Base-by-base conservation (phyloP, 139 green algal genomes). In the Picochlorum costavermella region DNA sequence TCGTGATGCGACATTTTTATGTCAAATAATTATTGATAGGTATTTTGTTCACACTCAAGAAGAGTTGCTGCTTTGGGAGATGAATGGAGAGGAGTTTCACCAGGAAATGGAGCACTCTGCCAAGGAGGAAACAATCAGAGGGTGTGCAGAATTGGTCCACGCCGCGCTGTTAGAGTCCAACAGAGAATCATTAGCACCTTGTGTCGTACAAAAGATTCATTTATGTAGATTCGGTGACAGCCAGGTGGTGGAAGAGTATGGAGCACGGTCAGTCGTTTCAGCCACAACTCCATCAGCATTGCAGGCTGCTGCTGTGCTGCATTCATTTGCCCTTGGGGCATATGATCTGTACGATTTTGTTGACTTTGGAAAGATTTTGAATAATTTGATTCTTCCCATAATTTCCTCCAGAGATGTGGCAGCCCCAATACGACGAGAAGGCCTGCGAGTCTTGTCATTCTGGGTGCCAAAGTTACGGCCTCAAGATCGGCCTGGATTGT, bases 331-430 rank as follows among this genome's bases (percentile, higher is more conserved):
- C 0, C 55, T 84, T 3, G 83, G 77, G 1, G 72, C 77, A 2
- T 92, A 95, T 56, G 86, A 92, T 53, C 76, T 96, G 48, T 67
- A 91, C 37, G 87, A 96, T 61, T 83, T 72, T 56, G 26, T 96
- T 1, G 84, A 95, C 60, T 93, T 84, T 31, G 29, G 64, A 5
- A 43, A 70, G 6, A 88, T 76, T 84, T 63, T 84, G 17, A 17
- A 64, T 17, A 17, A 13, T 44, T 59, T 85, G 33, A 60, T 87
- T 30, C 64, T 70, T 20, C 80, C 90, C 72, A 40, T 81, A 29
- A 25, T 60, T 28, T 69, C 83, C 50, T 10, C n/a, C 25, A 48
- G 48, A 20, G 40, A 70, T 12, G 6, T 14, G 3, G 57, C 61
- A 16, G 63, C 61, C 0, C 77, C 77, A 6, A 65, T 87, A 33